These are phyloP conservation scores for Penicillium cosmopolitanum DNA, from an alignment of 495 filamentous ascomycete species.

Conservation along the genomic window DNA sequence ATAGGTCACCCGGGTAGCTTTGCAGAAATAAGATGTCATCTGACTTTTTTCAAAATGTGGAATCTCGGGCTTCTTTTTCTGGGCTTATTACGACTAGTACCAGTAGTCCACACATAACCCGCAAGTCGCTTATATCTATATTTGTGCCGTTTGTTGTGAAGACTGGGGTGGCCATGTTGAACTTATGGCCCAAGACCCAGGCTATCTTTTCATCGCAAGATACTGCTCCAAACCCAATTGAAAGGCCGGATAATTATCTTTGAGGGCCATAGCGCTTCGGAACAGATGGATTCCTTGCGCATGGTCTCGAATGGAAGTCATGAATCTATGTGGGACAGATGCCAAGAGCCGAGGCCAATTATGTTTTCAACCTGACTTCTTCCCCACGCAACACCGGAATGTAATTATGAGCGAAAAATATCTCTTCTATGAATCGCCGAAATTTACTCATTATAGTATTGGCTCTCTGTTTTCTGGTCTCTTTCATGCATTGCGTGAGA, in stretches of 20 bases:
- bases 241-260: conserved; percentile 1
- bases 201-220: not conserved
- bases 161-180: not conserved
- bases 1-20: conserved; percentile 7
- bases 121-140: too few relatives aligned
- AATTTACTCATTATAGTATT: not conserved
- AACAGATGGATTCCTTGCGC: conserved; percentile 14
- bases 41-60: not conserved
- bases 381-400: conserved; percentile 12
- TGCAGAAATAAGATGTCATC: not conserved
- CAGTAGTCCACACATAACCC: too few relatives aligned
- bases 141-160: not conserved
- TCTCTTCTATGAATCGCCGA: not conserved
- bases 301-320: conserved; percentile 15
- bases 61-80: not conserved
- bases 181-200: not conserved
- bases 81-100: too few relatives aligned
- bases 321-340: conserved; percentile 24
- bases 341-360: conserved; percentile 15
- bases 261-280: conserved; percentile 18
- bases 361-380: conserved; percentile 19
- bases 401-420: not conserved
- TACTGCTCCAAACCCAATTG: not conserved
- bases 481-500: not conserved
- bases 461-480: not conserved